Evolutionary conservation across 352 stramenopile species (phyloP).

Genomic region (Blastocystis sp.): DNA sequence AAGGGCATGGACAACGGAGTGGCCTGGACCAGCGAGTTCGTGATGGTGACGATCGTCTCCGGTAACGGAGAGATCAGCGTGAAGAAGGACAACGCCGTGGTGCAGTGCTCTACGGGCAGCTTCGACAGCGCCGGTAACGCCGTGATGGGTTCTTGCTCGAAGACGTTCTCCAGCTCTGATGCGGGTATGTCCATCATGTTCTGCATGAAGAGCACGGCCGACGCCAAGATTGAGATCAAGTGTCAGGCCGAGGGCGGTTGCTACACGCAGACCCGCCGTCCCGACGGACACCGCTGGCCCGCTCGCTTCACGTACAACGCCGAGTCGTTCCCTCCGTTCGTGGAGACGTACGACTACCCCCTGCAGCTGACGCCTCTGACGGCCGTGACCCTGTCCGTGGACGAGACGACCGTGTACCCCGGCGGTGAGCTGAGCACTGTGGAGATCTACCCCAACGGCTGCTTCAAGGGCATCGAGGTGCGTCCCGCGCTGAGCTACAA

Average conservation of each 20-base stretch:
- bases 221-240: conserved; percentile 1
- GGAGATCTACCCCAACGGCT: conserved; percentile 24
- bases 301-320: conserved; percentile 7
- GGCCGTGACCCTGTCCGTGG: background rate
- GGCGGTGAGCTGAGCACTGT: conserved; percentile 5
- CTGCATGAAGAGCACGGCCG: background rate
- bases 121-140: conserved; percentile 16
- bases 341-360: background rate
- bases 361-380: conserved; percentile 8
- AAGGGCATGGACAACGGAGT: background rate
- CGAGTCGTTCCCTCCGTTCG: background rate
- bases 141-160: background rate
- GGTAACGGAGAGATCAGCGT: conserved; percentile 2
- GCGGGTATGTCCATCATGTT: background rate
- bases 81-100: background rate
- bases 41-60: background rate
- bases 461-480: conserved; percentile 39
- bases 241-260: conserved; percentile 4
- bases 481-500: background rate
- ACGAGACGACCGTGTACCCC: conserved; percentile 3
- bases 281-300: conserved; percentile 1
- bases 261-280: background rate
- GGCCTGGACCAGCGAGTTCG: background rate
- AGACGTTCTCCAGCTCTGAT: no score
- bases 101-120: background rate